These are phyloP conservation scores for Pseudohalonectria lignicola DNA, from an alignment of 2,329 filamentous ascomycete species.

Conservation along the genomic window DNA sequence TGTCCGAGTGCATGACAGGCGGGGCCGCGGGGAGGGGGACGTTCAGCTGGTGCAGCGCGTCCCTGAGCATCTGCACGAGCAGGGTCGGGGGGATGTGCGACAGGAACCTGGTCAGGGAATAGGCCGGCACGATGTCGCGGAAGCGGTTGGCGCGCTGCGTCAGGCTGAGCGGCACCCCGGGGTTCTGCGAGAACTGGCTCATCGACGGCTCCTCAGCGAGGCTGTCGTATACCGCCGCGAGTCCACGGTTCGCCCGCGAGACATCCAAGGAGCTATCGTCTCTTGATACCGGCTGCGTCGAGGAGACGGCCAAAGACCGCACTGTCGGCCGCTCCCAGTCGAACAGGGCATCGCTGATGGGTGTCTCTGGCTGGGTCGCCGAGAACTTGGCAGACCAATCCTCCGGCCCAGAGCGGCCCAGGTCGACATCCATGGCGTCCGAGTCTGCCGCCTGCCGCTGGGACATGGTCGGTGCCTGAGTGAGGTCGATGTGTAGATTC, in stretches of 20 bases:
- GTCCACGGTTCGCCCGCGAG: constrained; percentile 15
- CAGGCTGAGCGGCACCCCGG: constrained; percentile 67
- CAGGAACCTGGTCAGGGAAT: constrained; percentile 85
- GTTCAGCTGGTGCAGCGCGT: constrained; percentile 75
- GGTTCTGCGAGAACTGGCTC: constrained; percentile 73
- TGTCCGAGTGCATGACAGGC: constrained; percentile 33
- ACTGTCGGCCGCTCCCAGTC: constrained; percentile 75
- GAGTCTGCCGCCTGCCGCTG: constrained; percentile 14
- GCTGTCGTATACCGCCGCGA: constrained; percentile 32
- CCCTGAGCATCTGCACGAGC: constrained; percentile 68
- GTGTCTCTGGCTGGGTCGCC: constrained; percentile 77
- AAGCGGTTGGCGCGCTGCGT: constrained; percentile 86
- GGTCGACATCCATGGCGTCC: constrained; percentile 64
- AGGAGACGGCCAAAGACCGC: constrained; percentile 32
- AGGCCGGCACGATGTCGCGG: constrained; percentile 79
- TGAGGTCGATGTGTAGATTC: constrained; percentile 80
- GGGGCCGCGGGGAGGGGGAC: constrained; percentile 53
- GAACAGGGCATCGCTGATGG: constrained; percentile 63
- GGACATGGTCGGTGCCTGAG: constrained; percentile 48
- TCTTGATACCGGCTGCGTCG: constrained; percentile 35
- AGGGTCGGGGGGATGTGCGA: constrained; percentile 66
- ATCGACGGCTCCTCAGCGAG: constrained; percentile 79
- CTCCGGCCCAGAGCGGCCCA: constrained; percentile 22
- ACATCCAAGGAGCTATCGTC: constrained; percentile 20
- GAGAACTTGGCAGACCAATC: constrained; percentile 43